Base-by-base conservation (phyloP, 2,329 filamentous ascomycete genomes). In the Fusarium siculi region DNA sequence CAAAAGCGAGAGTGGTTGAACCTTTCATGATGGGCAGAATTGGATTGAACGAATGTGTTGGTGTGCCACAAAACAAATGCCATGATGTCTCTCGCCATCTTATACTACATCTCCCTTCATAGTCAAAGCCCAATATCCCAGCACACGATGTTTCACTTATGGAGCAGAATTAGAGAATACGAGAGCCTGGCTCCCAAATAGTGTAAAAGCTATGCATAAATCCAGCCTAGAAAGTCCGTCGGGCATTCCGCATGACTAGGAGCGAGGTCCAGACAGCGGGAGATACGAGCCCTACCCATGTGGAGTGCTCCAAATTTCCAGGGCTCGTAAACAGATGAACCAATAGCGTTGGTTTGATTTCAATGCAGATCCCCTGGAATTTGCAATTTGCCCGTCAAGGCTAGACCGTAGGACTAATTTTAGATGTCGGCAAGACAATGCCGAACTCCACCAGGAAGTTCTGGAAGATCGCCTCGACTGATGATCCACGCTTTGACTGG, bases 1-100 rank as follows among this genome's bases (percentile, higher is more conserved):
- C 37, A 25, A 66, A 30, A 47, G 53, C 37, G 42, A 65, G 43
- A 15, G 67, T 52, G n/a, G 30, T n/a, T 23, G 64, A 49, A 2
- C 66, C 47, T 68, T 63, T 68, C 66, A 68, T 68, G 34, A 19
- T 42, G 63, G 34, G 21, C 30, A 12, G 30, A 42, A 32, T 19
- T 25, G 25, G 19, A 44, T 19, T 14, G 9, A 42, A 32, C 37
- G 57, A 47, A 7, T 37, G 21, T 34, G 10, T 14, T n/a, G 44
- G 12, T 30, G 28, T 19, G 12, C 21, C 4, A 30, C 10, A 32
- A 25, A n/a, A 14, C 34, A 18, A 54, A 37, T 42, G n/a, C 1
- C 21, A 30, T 12, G 14, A n/a, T 53, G 21, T 3, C 25, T 7
- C 18, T 19, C 23, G 42, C 19, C 34, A 28, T 52, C 39, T 67